A percentile compares a stretch with the other conserved stretches of the same genome.
These are phyloP conservation scores for Ascodesmis nigricans DNA, from an alignment of 495 filamentous ascomycete genomes.

Conservation along the genomic window DNA sequence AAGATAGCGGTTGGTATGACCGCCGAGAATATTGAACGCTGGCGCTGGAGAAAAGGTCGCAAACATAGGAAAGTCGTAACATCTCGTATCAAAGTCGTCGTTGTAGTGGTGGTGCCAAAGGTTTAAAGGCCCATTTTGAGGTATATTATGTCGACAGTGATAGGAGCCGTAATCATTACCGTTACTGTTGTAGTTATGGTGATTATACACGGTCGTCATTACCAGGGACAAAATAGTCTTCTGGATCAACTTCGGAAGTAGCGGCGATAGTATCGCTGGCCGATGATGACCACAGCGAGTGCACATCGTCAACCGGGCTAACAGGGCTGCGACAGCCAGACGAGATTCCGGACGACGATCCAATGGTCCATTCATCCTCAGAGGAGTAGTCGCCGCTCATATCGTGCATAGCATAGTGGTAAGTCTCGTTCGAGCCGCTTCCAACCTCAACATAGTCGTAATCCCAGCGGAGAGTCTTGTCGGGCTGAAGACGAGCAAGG, in stretches of 20 bases:
- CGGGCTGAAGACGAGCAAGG: constrained; percentile 54
- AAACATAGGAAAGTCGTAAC: too few relatives aligned
- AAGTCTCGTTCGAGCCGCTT: constrained; percentile 22
- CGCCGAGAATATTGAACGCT: too few relatives aligned
- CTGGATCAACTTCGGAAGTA: constrained; percentile 5
- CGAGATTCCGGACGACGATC: constrained; percentile 47
- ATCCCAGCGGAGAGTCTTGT: constrained; percentile 78
- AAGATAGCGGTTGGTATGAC: too few relatives aligned
- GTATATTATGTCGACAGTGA: too few relatives aligned
- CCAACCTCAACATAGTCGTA: constrained; percentile 85
- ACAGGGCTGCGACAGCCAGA: constrained; percentile 36
- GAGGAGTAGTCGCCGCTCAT: constrained; percentile 25
- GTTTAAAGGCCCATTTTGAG: too few relatives aligned
- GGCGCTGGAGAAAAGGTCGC: too few relatives aligned
- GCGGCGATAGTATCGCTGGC: constrained; percentile 12
- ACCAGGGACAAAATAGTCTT: too few relatives aligned
- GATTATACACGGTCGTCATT: too few relatives aligned
- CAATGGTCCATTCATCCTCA: constrained; percentile 45
- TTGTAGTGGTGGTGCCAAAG: too few relatives aligned
- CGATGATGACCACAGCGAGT: constrained; percentile 29
- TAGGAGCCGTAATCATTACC: too few relatives aligned
- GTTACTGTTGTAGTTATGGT: too few relatives aligned
- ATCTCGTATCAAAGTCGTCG: too few relatives aligned
- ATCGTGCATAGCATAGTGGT: constrained; percentile 33
- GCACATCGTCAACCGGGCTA: constrained; percentile 34